Conservation (phyloP, 768 basidiomycete genomes). For the Mrakia blollopis region DNA sequence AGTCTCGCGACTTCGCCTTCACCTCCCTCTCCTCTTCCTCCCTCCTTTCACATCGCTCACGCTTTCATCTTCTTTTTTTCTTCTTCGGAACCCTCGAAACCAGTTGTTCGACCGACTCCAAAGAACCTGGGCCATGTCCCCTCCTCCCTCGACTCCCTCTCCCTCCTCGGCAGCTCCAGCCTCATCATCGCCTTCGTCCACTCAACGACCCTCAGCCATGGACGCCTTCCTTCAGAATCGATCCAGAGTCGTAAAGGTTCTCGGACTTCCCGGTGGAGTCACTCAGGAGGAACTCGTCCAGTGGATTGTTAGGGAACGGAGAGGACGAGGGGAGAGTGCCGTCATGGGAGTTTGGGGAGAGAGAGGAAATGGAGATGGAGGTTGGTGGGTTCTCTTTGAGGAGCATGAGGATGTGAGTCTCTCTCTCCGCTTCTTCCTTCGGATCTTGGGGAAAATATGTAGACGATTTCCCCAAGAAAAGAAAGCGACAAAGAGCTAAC, state of each 20-base stretch:
- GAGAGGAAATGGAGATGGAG: background rate
- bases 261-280: background rate
- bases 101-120: slow-evolving; percentile 37
- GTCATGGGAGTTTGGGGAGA: slow-evolving; percentile 5
- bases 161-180: background rate
- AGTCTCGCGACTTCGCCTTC: too few relatives aligned
- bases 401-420: slow-evolving; percentile 15
- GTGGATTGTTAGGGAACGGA: background rate
- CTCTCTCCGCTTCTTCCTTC: slow-evolving; percentile 12
- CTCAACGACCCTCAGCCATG: background rate
- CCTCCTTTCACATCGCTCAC: background rate
- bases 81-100: slow-evolving; percentile 51
- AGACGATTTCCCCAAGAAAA: background rate
- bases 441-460: background rate
- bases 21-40: background rate
- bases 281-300: background rate
- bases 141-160: slow-evolving; percentile 38
- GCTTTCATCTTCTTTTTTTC: slow-evolving; percentile 53
- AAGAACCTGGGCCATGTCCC: slow-evolving; percentile 29
- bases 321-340: background rate
- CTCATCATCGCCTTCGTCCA: slow-evolving; percentile 5
- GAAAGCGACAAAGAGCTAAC: background rate
- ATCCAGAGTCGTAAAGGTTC: slow-evolving; percentile 50
- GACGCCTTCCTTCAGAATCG: slow-evolving; percentile 12
- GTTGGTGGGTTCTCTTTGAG: slow-evolving; percentile 9